Conservation (phyloP, 441 rosid genomes). For the Populus hybrid region DNA sequence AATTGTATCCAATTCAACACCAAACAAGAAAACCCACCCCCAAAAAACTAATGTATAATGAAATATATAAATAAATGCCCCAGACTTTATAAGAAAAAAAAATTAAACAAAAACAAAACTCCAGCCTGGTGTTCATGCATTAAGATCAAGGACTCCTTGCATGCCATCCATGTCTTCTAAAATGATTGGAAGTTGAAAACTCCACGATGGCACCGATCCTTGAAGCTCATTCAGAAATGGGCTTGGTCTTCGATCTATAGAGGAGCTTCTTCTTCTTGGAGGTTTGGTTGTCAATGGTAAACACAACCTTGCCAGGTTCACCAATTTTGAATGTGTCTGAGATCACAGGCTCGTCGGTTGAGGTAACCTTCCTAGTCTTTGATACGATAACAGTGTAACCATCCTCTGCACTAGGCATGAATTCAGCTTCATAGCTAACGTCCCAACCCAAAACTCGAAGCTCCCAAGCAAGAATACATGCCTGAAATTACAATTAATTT, state of each 20-base stretch:
- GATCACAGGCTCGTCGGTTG: constrained; percentile 64
- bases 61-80: constrained; percentile 34
- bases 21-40: constrained; percentile 31
- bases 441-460: constrained; percentile 77
- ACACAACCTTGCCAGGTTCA: constrained; percentile 67
- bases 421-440: constrained; percentile 77
- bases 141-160: constrained; percentile 8
- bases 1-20: constrained; percentile 15
- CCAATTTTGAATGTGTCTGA: constrained; percentile 55
- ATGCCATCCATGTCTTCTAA: constrained; percentile 20
- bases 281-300: constrained; percentile 73
- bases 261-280: constrained; percentile 85
- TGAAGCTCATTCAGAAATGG: constrained; percentile 38
- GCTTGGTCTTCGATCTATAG: constrained; percentile 72
- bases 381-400: constrained; percentile 69
- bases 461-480: constrained; percentile 71
- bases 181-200: constrained; percentile 7
- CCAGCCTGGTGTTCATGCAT: background rate
- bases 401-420: constrained; percentile 58
- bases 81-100: constrained; percentile 26
- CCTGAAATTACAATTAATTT: constrained; percentile 34
- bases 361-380: constrained; percentile 56
- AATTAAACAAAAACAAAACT: constrained; percentile 21
- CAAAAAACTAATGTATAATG: constrained; percentile 18
- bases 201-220: constrained; percentile 6